phyloP scores from a whole-genome alignment of 371 early-diverging fungal species.

The Sporodiniella umbellata region DNA sequence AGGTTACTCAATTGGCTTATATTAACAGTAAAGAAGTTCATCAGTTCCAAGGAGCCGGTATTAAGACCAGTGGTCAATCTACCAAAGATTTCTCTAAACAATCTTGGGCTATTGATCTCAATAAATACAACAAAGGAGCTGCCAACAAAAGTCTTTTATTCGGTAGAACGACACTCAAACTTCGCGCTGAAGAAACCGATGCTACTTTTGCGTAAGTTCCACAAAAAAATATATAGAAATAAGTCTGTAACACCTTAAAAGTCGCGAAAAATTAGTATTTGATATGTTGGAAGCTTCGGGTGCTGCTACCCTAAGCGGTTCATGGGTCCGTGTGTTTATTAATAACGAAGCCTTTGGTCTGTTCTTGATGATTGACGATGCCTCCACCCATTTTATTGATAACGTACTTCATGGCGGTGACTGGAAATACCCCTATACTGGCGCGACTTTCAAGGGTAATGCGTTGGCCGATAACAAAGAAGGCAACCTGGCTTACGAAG shows the following conservation, averaged over 20 bases:
- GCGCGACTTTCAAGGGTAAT: constrained; percentile 42
- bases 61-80: constrained; percentile 53
- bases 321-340: constrained; percentile 50
- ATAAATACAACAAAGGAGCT: constrained; percentile 35
- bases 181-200: constrained; percentile 53
- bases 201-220: constrained; percentile 39
- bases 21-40: constrained; percentile 43
- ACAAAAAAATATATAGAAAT: too few relatives aligned
- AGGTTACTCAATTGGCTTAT: constrained; percentile 33
- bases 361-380: constrained; percentile 55
- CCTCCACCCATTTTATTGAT: constrained; percentile 43
- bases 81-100: constrained; percentile 56
- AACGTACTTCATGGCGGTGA: constrained; percentile 37
- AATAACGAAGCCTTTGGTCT: constrained; percentile 50
- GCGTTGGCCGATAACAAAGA: constrained; percentile 20
- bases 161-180: constrained; percentile 48
- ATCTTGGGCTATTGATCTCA: constrained; percentile 50
- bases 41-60: constrained; percentile 36
- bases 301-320: constrained; percentile 48
- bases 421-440: constrained; percentile 23
- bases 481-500: constrained; percentile 39
- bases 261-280: constrained; percentile 48
- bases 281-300: constrained; percentile 52
- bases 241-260: too few relatives aligned
- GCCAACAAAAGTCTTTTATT: constrained; percentile 26